Conservation (phyloP, 1,284 basidiomycete genomes). For the Rhodotorula sp. region DNA sequence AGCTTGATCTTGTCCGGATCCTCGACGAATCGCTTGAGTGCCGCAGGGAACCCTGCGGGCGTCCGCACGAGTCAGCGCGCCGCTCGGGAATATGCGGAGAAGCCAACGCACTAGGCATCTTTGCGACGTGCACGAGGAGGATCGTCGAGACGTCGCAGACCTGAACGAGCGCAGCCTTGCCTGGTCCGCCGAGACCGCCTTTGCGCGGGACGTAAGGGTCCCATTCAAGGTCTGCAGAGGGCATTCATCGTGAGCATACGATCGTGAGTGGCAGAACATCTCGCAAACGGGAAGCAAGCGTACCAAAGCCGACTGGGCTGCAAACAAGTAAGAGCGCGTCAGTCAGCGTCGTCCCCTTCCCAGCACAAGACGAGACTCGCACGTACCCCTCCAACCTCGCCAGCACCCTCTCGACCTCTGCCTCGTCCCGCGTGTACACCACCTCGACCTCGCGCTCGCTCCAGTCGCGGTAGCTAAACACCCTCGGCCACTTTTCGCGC, state of each 20-base stretch:
- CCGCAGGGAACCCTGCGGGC: conserved; percentile 44
- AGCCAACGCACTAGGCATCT: conserved; percentile 43
- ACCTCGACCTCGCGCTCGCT: background rate
- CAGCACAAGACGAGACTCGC: background rate
- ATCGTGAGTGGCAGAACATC: too few relatives aligned
- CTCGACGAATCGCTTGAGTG: conserved; percentile 47
- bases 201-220: conserved; percentile 9
- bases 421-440: conserved; percentile 25
- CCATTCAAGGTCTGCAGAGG: conserved; percentile 38
- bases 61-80: rapidly evolving
- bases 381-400: conserved; percentile 24
- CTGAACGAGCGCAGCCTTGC: conserved; percentile 51
- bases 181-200: conserved; percentile 36
- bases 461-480: conserved; percentile 23
- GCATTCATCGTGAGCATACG: too few relatives aligned
- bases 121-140: conserved; percentile 50
- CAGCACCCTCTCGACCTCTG: conserved; percentile 16
- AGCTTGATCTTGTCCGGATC: conserved; percentile 48
- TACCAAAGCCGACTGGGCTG: conserved; percentile 30
- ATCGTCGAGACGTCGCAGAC: conserved; percentile 50
- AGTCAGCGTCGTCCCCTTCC: background rate
- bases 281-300: background rate
- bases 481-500: conserved; percentile 6
- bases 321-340: background rate
- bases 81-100: too few relatives aligned